phyloP scores from a whole-genome alignment of 1,284 basidiomycete species.

The Macrocystidia cucumis region DNA sequence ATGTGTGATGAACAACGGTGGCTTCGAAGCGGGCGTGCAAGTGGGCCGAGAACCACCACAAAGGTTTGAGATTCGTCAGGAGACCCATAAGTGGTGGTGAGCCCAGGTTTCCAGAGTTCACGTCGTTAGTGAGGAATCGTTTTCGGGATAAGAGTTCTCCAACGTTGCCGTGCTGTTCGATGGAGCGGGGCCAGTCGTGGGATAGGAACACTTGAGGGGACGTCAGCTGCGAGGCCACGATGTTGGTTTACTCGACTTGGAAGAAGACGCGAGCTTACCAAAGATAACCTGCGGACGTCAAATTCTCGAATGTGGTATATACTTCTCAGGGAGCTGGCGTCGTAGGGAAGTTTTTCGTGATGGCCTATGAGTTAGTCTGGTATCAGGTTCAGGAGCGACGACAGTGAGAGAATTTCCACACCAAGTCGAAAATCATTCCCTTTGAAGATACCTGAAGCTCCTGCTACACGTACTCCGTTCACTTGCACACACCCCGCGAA shows the following conservation, averaged over 20 bases:
- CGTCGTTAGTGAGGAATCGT: constrained; percentile 77
- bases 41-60: constrained; percentile 97
- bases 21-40: constrained; percentile 84
- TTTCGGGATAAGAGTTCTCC: constrained; percentile 66
- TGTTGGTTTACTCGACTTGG: constrained; percentile 5
- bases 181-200: constrained; percentile 93
- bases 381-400: background rate
- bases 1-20: constrained; percentile 48
- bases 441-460: constrained; percentile 93
- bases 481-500: constrained; percentile 87
- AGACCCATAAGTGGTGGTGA: constrained; percentile 86
- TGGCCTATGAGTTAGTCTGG: constrained; percentile 38
- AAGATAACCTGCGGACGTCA: constrained; percentile 73
- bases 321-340: constrained; percentile 66
- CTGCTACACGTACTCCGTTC: constrained; percentile 82
- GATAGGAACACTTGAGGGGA: constrained; percentile 77
- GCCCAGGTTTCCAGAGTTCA: constrained; percentile 68
- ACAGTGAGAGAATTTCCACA: constrained; percentile 23
- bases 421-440: constrained; percentile 71
- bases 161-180: constrained; percentile 79
- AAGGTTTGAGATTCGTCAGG: constrained; percentile 66
- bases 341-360: constrained; percentile 66
- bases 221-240: constrained; percentile 37
- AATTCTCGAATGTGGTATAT: constrained; percentile 92
- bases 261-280: constrained; percentile 41